phyloP scores from a whole-genome alignment of 768 basidiomycete species.

The Phylloporus sp. region DNA sequence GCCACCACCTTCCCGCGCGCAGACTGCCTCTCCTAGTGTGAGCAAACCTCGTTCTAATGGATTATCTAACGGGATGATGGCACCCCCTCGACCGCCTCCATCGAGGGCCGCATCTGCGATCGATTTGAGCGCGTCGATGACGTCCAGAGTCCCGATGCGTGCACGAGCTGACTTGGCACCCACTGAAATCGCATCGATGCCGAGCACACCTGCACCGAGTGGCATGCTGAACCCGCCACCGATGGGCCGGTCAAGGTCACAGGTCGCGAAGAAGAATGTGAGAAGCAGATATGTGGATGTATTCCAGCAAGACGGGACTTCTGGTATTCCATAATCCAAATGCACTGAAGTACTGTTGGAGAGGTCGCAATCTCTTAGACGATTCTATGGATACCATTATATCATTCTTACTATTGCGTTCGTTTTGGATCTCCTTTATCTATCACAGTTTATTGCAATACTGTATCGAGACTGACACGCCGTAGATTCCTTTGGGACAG shows the following conservation, averaged over 20 bases:
- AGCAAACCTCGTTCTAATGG: conserved; percentile 35
- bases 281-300: conserved; percentile 89
- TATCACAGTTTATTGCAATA: conserved; percentile 14
- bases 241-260: conserved; percentile 50
- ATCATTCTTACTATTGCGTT: conserved; percentile 14
- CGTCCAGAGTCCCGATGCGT: conserved; percentile 49
- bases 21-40: conserved; percentile 77
- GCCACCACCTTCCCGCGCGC: conserved; percentile 80
- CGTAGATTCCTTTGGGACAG: conserved; percentile 1
- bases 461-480: background rate
- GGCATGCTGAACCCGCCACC: conserved; percentile 31
- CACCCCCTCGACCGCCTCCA: conserved; percentile 19
- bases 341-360: background rate
- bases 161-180: conserved; percentile 66
- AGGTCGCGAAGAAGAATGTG: conserved; percentile 67
- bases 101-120: conserved; percentile 61
- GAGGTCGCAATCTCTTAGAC: background rate
- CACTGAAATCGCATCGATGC: conserved; percentile 35
- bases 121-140: conserved; percentile 52
- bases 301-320: conserved; percentile 55
- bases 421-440: conserved; percentile 23
- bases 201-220: conserved; percentile 27
- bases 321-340: conserved; percentile 13
- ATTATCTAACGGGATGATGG: conserved; percentile 16
- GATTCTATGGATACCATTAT: conserved; percentile 15